Evolutionary conservation across 768 basidiomycete species (phyloP), one percentile per base, ranked within the genome.

Genomic region (Russula griseocarnosa): DNA sequence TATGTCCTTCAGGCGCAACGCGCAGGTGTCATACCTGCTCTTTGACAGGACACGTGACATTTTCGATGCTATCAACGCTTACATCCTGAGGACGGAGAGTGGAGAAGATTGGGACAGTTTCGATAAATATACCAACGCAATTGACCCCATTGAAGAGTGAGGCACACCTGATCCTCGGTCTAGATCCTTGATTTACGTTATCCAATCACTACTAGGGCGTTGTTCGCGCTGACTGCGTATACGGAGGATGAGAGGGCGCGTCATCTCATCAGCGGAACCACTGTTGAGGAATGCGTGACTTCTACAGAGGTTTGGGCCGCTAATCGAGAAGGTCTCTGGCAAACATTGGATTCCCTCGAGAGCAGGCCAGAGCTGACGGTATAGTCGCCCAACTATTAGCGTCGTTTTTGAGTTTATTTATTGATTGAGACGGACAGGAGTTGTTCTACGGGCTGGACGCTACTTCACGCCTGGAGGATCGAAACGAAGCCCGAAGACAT

Each of bases 101-200:
- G 62, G 56, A 26, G 44, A 50, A 7, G 61, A 58, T 38, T 69
- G 69, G 69, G n/a, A 30, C 30, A 69, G 51, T 52, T 69, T 58
- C 16, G 67, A 66, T 4, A 69, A 58, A 47, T 69, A 52, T 47
- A 59, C 68, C 13, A 36, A 36, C 6, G 69, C 69, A 6, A 66
- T 69, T n/a, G 68, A 69, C n/a, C 69, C 69, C 22, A 40, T 69
- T 20, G 69, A 69, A 46, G 61, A 69, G 69, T 69, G 40, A 40
- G 63, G 32, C 16, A 9, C 32, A 13, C 26, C 3, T 28, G 1
- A 2, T 26, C 10, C 10, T 32, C 14, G 6, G 24, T 28, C 10
- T 42, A 16, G 8, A n/a, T 32, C 5, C 6, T 36, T 28, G 44
- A 24, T 47, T 58, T 47, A 58, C 44, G 30, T 40, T 26, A 42